Conservation (phyloP, 1,284 basidiomycete species). For the Stygiomarasmius scandens region DNA sequence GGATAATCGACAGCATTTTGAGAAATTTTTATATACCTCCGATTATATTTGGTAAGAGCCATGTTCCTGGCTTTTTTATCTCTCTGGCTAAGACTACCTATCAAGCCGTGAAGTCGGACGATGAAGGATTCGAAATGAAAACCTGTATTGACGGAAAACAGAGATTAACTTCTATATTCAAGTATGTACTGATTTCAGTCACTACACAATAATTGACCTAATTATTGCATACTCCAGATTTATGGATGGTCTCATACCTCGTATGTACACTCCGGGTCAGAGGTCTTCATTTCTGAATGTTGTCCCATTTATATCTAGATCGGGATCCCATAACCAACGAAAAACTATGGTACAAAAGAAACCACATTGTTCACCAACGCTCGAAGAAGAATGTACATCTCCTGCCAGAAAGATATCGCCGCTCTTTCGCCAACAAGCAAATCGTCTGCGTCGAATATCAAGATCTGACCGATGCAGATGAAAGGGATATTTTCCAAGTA, state of each 20-base stretch:
- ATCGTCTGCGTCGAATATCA: slow-evolving; percentile 75
- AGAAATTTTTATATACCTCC: slow-evolving; percentile 77
- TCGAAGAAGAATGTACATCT: slow-evolving; percentile 27
- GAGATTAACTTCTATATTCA: slow-evolving; percentile 59
- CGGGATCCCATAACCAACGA: slow-evolving; percentile 51
- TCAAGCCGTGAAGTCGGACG: slow-evolving; percentile 46
- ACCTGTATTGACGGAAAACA: slow-evolving; percentile 83
- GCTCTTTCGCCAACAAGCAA: slow-evolving; percentile 65
- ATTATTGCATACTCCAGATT: slow-evolving; percentile 42
- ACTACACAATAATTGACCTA: background rate
- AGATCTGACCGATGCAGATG: slow-evolving; percentile 57
- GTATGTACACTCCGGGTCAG: background rate
- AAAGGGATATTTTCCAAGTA: slow-evolving; percentile 77
- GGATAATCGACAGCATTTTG: slow-evolving; percentile 70
- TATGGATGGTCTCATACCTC: slow-evolving; percentile 55
- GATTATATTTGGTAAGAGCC: slow-evolving; percentile 64
- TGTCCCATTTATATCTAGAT: too few species aligned
- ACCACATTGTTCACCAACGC: slow-evolving; percentile 14
- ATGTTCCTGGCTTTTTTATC: background rate
- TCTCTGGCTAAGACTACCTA: background rate
- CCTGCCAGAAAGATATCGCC: slow-evolving; percentile 52
- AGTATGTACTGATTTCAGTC: slow-evolving; percentile 36
- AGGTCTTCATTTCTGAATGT: too few species aligned
- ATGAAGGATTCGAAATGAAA: slow-evolving; percentile 64
- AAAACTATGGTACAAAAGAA: slow-evolving; percentile 57